phyloP scores from a whole-genome alignment of 352 stramenopile genomes.

The Globisporangium radiosum region DNA sequence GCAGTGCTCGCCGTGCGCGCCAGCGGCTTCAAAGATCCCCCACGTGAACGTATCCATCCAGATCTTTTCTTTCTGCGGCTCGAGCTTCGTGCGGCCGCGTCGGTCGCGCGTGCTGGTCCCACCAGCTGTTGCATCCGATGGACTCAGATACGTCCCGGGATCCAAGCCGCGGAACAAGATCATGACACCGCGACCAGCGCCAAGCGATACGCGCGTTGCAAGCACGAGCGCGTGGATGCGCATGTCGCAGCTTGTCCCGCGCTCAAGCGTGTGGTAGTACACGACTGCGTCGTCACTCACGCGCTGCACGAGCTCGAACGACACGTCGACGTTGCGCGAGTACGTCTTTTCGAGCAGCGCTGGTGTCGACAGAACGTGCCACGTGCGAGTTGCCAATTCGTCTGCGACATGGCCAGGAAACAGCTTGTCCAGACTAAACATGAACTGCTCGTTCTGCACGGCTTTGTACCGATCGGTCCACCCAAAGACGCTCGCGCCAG shows the following conservation, averaged over 20 bases:
- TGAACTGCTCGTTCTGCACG: constrained; percentile 45
- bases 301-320: constrained; percentile 60
- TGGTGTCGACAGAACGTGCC: constrained; percentile 42
- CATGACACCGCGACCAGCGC: constrained; percentile 26
- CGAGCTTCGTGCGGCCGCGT: constrained; percentile 44
- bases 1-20: constrained; percentile 32
- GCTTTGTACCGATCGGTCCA: constrained; percentile 49
- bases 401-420: constrained; percentile 31
- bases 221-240: constrained; percentile 60
- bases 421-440: constrained; percentile 62
- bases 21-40: constrained; percentile 44
- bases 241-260: constrained; percentile 29
- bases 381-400: constrained; percentile 35
- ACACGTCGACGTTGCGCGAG: constrained; percentile 38
- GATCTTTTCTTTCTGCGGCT: constrained; percentile 42
- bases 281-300: constrained; percentile 51
- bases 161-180: constrained; percentile 54
- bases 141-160: constrained; percentile 29
- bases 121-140: constrained; percentile 30
- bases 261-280: constrained; percentile 68
- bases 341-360: constrained; percentile 43
- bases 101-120: constrained; percentile 41
- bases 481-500: constrained; percentile 52
- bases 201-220: constrained; percentile 44
- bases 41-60: constrained; percentile 73